Percentiles rank a stretch among this genome's conserved stretches.
These are phyloP conservation scores for Hanseniaspora thailandica DNA, from an alignment of 805 yeast genomes.

Conservation along the genomic window DNA sequence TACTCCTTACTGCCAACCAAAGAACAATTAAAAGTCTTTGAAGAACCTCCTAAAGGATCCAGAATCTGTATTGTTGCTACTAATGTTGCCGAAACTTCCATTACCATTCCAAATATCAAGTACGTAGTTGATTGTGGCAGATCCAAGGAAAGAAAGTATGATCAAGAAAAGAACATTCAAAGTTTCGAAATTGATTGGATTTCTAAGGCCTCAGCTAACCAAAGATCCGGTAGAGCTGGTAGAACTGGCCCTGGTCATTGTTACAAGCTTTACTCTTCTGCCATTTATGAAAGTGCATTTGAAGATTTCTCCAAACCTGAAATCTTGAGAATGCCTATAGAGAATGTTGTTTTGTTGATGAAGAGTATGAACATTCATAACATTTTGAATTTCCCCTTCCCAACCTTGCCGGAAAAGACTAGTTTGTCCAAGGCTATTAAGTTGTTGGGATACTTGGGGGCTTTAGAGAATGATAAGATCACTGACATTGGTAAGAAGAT, in stretches of 20 bases:
- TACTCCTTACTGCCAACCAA: conserved; percentile 88
- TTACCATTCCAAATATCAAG: conserved; percentile 89
- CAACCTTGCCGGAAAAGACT: conserved; percentile 71
- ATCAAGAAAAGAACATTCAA: conserved; percentile 80
- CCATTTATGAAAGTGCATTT: conserved; percentile 80
- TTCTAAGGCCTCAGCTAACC: conserved; percentile 90
- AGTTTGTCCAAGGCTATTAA: conserved; percentile 55
- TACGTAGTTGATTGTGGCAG: conserved; percentile 95
- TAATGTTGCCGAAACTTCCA: conserved; percentile 93
- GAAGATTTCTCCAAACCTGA: conserved; percentile 78
- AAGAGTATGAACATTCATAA: conserved; percentile 93
- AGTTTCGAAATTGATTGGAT: conserved; percentile 86
- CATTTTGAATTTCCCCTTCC: conserved; percentile 85
- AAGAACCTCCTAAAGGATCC: conserved; percentile 71
- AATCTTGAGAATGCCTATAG: conserved; percentile 88
- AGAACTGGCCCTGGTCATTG: conserved; percentile 99
- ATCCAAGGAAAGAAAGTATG: conserved; percentile 73
- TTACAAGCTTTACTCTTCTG: conserved; percentile 83
- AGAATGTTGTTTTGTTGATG: conserved; percentile 90
- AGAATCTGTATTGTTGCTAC: conserved; percentile 91
- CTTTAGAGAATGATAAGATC: conserved; percentile 46
- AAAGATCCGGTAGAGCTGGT: conserved; percentile 94
- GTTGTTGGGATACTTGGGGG: conserved; percentile 63
- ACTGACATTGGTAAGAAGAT: conserved; percentile 75
- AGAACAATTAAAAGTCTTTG: conserved; percentile 88